Conservation (phyloP, 352 stramenopile species). For the Phytophthora vignae region DNA sequence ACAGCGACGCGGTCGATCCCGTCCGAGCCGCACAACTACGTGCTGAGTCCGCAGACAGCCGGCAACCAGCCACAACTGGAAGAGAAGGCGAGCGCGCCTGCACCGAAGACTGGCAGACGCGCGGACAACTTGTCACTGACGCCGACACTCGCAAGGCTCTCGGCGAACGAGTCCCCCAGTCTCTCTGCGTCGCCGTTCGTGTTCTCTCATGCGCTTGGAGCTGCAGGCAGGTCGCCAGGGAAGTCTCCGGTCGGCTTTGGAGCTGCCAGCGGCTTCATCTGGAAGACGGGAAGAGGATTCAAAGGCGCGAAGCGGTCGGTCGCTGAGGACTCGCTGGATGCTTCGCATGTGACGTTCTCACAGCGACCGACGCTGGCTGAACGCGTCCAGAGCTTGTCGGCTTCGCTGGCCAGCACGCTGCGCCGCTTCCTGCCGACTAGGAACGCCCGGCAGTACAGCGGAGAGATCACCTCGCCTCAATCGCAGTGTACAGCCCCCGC, state of each 20-base stretch:
- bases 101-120: constrained; percentile 6
- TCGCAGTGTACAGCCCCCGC: constrained; percentile 52
- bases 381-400: constrained; percentile 51
- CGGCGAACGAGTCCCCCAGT: constrained; percentile 24
- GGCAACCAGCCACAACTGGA: background rate
- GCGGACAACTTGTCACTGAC: constrained; percentile 39
- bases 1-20: constrained; percentile 35
- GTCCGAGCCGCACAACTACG: constrained; percentile 28
- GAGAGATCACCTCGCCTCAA: constrained; percentile 50
- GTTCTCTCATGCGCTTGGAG: constrained; percentile 9
- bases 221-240: constrained; percentile 11
- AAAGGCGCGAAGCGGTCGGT: constrained; percentile 18
- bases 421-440: constrained; percentile 41
- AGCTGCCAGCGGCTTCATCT: constrained; percentile 26
- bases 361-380: constrained; percentile 34
- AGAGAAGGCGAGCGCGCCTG: constrained; percentile 1
- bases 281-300: constrained; percentile 27
- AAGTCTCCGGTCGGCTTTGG: constrained; percentile 28
- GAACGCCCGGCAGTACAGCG: constrained; percentile 6
- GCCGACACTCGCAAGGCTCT: constrained; percentile 37
- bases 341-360: constrained; percentile 8
- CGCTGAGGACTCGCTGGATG: constrained; percentile 11
- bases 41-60: constrained; percentile 17
- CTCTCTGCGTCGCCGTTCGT: constrained; percentile 38
- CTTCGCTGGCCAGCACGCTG: constrained; percentile 49